Base-by-base conservation (phyloP, 2,329 filamentous ascomycete genomes). In the Aspergillus thermomutatus region DNA sequence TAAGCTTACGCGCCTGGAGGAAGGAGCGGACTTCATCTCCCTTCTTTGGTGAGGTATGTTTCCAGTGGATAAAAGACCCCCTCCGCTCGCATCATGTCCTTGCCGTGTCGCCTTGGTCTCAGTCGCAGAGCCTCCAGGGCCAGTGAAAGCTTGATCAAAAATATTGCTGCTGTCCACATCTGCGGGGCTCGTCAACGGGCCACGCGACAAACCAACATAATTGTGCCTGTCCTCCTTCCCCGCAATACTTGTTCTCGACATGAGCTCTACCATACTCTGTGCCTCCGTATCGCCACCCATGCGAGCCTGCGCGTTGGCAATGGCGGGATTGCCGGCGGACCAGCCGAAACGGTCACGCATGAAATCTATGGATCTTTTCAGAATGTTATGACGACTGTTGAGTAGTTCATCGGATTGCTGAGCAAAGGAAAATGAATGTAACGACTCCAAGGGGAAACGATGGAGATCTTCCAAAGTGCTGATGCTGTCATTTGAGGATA, bases 351-450 rank as follows among this genome's bases (percentile, higher is more conserved):
- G 90, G 71, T 97, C 92, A 69, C 90, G 89, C 89, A 99, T 95
- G 70, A 97, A 97, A 73, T 97, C 94, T 69, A 97, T 88, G 8
- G 92, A 96, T 57, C 93, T 85, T 76, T 96, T 96, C 68, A 99
- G 74, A 34, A 96, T 89, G 79, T 91, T 96, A 72, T 97, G 92
- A 54, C 94, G 88, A 72, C 86, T 96, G 72, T 96, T 90, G 55
- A 97, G 82, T 60, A 91, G 87, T 60, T 97, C 93, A 69, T 96
- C 92, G 3, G 92, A 93, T 75, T 96, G 92, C 65, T 96, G 91
- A 43, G 94, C 91, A 74, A 99, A 99, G 11, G 93, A 97, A 77
- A 99, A 99, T 1, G 94, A 99, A 75, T 99, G 94, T 49, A 99
- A 80, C 5, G 94, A 99, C 72, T 99, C 94, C 65, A 91, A 91